phyloP scores from a whole-genome alignment of 257 asterid genomes.

The Nicotiana obtusifolia region DNA sequence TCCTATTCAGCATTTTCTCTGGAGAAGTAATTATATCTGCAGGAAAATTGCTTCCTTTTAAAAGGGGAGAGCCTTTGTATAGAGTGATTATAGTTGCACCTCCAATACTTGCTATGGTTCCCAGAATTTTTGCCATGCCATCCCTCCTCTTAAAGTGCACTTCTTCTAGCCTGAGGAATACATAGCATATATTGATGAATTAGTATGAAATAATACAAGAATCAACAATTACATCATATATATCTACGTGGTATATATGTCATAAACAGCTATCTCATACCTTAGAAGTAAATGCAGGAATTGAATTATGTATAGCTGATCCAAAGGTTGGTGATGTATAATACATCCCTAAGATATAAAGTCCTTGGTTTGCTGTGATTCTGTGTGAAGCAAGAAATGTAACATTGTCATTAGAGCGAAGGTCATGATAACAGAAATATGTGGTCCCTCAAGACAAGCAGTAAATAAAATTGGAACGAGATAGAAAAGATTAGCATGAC shows the following conservation, averaged over 20 bases:
- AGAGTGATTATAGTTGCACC: conserved; percentile 63
- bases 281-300: conserved; percentile 71
- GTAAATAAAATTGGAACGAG: too few relatives aligned
- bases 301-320: conserved; percentile 81
- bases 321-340: conserved; percentile 78
- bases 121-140: conserved; percentile 64
- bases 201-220: too few relatives aligned
- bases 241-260: neutral
- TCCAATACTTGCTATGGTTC: conserved; percentile 67
- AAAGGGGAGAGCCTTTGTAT: conserved; percentile 66
- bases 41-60: neutral
- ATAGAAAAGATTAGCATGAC: too few relatives aligned
- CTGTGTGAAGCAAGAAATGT: conserved; percentile 17
- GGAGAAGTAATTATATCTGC: too few relatives aligned
- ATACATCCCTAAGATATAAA: conserved; percentile 68
- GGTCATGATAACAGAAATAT: conserved; percentile 28
- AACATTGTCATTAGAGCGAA: neutral
- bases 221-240: neutral
- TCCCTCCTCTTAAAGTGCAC: conserved; percentile 41
- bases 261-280: conserved; percentile 17
- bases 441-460: too few relatives aligned
- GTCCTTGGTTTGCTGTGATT: conserved; percentile 84
- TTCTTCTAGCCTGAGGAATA: conserved; percentile 40
- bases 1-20: conserved; percentile 45
- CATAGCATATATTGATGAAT: too few relatives aligned